phyloP scores from a whole-genome alignment of 441 rosid genomes.

The Erodium chrysanthum region DNA sequence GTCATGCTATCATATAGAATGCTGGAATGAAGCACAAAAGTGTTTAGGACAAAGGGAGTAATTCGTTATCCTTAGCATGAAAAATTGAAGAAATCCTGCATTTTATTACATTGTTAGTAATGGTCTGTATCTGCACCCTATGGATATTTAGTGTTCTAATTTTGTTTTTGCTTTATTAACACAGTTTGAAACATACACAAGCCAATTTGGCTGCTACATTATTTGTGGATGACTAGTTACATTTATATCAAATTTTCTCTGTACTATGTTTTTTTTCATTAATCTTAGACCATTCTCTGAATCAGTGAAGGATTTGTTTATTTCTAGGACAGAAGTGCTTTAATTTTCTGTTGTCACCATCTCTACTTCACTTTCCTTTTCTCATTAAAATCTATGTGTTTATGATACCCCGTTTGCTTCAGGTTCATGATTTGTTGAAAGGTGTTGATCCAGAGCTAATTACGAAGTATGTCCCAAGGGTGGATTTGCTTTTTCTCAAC shows the following conservation, averaged over 20 bases:
- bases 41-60: not conserved
- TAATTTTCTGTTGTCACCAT: not conserved
- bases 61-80: not conserved
- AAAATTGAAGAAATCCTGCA: not conserved
- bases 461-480: constrained; percentile 33
- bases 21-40: not conserved
- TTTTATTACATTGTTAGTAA: not conserved
- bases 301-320: not conserved
- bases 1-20: not conserved
- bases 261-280: not conserved
- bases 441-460: constrained; percentile 56
- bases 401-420: constrained; percentile 16
- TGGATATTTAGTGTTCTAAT: not conserved
- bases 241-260: not conserved
- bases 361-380: not conserved
- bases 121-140: not conserved
- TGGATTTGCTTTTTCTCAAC: constrained; percentile 37
- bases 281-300: not conserved
- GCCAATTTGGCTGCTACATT: not conserved
- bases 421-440: constrained; percentile 52
- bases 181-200: not conserved
- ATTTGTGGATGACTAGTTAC: not conserved
- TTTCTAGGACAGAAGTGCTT: not conserved
- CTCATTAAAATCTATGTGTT: not conserved
- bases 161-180: not conserved